Base-by-base conservation (phyloP, 371 early-diverging fungal species). In the Rhizopus stolonifer region DNA sequence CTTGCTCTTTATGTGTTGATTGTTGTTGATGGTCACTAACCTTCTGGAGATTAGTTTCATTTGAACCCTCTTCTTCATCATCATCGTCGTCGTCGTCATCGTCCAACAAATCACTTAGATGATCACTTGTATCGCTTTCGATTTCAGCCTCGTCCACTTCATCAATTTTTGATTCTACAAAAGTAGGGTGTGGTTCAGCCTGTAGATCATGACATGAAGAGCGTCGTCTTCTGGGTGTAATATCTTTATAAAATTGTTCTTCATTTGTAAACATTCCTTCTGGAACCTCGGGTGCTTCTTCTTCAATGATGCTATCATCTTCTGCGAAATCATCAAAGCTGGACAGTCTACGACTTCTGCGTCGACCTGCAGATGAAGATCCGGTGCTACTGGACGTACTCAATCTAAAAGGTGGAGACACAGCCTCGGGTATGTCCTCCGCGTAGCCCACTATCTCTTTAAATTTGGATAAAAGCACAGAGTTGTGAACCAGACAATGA, bases 381-480 rank as follows among this genome's bases (percentile, higher is more conserved):
- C 51, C 50, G 7, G 60, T 49, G 4, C 55, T 54, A 45, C 36
- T 38, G 21, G 60, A 60, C 8, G 49, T 21, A 31, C 45, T 34
- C 29, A 49, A 21, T 31, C 49, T 49, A 24, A 45, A 26, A 5
- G 46, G 24, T 26, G 43, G 32, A 43, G 39, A 44, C 4, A 23
- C 13, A 0, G 29, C 44, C 32, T 52, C 52, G 42, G 61, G 45
- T 38, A 51, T 49, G 21, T 57, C 56, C 25, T 62, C 52, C 24
- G 67, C 23, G 29, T 71, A 72, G 6, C 76, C 75, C 2, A 82
- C 66, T 9, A 61, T 69, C 42, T 75, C 67, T 39, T 69, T 69
- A 31, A 84, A 73, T 39, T 61, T 79, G 4, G 54, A 46, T 32
- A 79, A 33, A 51, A 84, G 79, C 0, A 71, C 71, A 18, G 69